Conservation (phyloP, 2,329 filamentous ascomycete genomes). For the Colletotrichum somersetense region DNA sequence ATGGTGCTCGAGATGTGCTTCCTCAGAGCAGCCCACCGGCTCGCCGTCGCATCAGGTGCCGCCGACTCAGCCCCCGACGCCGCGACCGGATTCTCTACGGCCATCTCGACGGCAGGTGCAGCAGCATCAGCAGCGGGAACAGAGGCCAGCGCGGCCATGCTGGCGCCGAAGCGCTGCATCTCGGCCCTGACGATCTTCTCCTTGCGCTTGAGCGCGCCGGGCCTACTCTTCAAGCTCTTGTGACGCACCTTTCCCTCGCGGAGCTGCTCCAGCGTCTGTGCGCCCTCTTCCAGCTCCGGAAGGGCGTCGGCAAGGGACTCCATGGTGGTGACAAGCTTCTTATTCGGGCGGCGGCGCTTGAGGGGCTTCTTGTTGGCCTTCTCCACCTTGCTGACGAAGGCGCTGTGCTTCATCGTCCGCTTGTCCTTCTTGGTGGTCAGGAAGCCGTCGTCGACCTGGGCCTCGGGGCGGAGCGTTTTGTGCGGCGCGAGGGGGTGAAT, state of each 20-base stretch:
- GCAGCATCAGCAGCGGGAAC: slow-evolving; percentile 45
- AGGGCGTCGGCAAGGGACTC: slow-evolving; percentile 84
- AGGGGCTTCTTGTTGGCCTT: slow-evolving; percentile 60
- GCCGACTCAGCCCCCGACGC: slow-evolving; percentile 35
- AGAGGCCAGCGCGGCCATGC: slow-evolving; percentile 79
- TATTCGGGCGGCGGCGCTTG: slow-evolving; percentile 77
- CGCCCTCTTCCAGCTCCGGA: slow-evolving; percentile 70
- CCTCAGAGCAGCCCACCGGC: slow-evolving; percentile 84
- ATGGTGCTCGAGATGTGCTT: slow-evolving; percentile 88
- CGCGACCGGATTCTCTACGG: slow-evolving; percentile 41
- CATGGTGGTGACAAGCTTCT: slow-evolving; percentile 83
- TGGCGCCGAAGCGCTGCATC: slow-evolving; percentile 85
- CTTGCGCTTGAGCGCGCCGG: slow-evolving; percentile 86
- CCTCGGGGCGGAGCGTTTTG: slow-evolving; percentile 65
- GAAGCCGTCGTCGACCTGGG: slow-evolving; percentile 69
- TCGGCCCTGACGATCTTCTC: slow-evolving; percentile 84
- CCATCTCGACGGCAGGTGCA: slow-evolving; percentile 31
- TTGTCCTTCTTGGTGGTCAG: slow-evolving; percentile 85
- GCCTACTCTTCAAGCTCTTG: slow-evolving; percentile 79
- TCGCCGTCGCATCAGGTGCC: slow-evolving; percentile 58
- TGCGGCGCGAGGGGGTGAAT: slow-evolving; percentile 64
- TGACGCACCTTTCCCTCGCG: slow-evolving; percentile 75
- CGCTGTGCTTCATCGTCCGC: slow-evolving; percentile 82
- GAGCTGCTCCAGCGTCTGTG: slow-evolving; percentile 57
- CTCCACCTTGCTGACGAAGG: slow-evolving; percentile 80